phyloP scores from a whole-genome alignment of 1,139 yeast genomes.

The Cylindricascospora bacillispora region DNA sequence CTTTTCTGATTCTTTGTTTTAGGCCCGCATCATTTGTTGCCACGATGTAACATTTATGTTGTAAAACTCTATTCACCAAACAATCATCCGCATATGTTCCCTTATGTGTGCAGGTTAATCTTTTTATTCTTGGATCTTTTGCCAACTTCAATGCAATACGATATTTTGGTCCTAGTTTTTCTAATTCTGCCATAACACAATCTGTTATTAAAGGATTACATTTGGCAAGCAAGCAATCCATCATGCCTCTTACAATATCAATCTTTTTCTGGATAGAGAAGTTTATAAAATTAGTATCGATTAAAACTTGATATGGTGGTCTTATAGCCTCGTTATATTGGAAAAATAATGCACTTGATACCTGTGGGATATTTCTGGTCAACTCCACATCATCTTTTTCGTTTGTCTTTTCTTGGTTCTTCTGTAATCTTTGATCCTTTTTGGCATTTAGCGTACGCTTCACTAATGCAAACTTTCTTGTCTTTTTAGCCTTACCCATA shows the following conservation, averaged over 20 bases:
- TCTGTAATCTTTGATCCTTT: conserved; percentile 54
- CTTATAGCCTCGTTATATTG: conserved; percentile 87
- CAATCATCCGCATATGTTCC: conserved; percentile 99
- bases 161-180: conserved; percentile 87
- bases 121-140: conserved; percentile 79
- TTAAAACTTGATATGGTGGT: conserved; percentile 91
- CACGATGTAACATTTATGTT: conserved; percentile 91
- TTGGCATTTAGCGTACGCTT: conserved; percentile 60
- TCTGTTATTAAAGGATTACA: conserved; percentile 93
- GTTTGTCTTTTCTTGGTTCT: conserved; percentile 20
- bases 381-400: conserved; percentile 60
- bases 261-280: conserved; percentile 91
- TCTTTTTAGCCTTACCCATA: conserved; percentile 96
- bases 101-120: conserved; percentile 79
- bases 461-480: conserved; percentile 89
- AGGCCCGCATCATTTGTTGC: conserved; percentile 98
- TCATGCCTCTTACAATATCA: conserved; percentile 86
- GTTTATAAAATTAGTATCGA: conserved; percentile 94
- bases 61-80: conserved; percentile 80
- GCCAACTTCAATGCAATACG: conserved; percentile 88
- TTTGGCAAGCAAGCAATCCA: conserved; percentile 90
- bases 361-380: conserved; percentile 84
- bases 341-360: conserved; percentile 87
- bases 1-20: conserved; percentile 84
- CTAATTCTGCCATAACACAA: conserved; percentile 96